Evolutionary conservation across 495 filamentous ascomycete species (phyloP), one percentile per base, ranked within the genome.

Genomic region (Penicillium cosmopolitanum): DNA sequence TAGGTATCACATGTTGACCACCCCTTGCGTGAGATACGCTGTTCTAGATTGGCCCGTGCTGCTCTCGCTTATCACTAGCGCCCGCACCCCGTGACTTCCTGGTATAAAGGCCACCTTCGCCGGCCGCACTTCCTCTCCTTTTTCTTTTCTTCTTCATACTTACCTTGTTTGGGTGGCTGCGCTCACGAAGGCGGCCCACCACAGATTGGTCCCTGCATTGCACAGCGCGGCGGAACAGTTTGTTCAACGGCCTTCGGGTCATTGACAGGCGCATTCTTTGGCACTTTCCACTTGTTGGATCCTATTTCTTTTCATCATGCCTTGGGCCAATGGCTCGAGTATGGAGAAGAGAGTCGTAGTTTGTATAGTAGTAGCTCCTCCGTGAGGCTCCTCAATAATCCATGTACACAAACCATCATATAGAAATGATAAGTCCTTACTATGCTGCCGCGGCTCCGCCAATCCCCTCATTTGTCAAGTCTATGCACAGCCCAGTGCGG

Each of bases 201-300:
- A 85, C 78, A 74, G 72, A 72, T 80, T 80, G 80, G 86, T 84
- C 76, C 85, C 85, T 89, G 82, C 86, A 90, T 89, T 87, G 87
- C 86, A 89, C 87, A 89, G 65, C 85, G 86, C 79, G 87, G 86
- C 74, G 84, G 78, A 84, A 75, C 82, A 79, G 76, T 80, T 73
- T 71, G 81, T 84, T 83, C 81, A 86, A 81, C 82, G 82, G 83
- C 80, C 76, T 88, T 84, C 84, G 85, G 86, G 82, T 82, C 82
- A 84, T 81, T 85, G 81, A 82, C 78, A 82, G 81, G 84, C 83
- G 85, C 71, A 88, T 89, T 88, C 87, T 89, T 89, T 88, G 85
- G 80, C 87, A 80, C 81, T 69, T 68, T 71, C 73, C 73, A 64
- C 58, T 63, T 68, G 60, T 65, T 74, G 60, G 62, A 67, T 43